phyloP scores from a whole-genome alignment of 2,329 filamentous ascomycete species.

The Sphaerulina vaccinii region DNA sequence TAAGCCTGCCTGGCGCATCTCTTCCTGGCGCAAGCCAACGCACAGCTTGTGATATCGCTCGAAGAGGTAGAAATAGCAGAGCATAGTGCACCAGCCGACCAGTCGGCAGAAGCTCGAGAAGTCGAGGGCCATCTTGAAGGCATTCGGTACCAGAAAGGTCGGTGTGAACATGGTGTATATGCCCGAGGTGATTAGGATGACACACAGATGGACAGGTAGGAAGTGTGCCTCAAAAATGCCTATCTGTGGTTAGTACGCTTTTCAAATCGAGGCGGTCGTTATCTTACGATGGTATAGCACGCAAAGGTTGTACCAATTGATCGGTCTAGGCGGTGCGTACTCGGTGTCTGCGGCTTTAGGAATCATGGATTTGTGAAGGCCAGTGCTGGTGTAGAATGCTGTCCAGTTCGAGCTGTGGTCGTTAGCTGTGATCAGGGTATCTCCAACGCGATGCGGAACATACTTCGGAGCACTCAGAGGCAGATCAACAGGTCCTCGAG shows the following conservation, averaged over 20 bases:
- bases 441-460: slow-evolving; percentile 11
- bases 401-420: slow-evolving; percentile 33
- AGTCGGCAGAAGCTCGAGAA: slow-evolving; percentile 61
- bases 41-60: slow-evolving; percentile 65
- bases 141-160: slow-evolving; percentile 51
- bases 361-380: slow-evolving; percentile 31
- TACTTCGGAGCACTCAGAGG: slow-evolving; percentile 32
- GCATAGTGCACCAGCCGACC: slow-evolving; percentile 61
- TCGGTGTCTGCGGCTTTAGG: slow-evolving; percentile 22
- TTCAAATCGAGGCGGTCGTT: background rate
- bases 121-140: slow-evolving; percentile 59
- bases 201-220: slow-evolving; percentile 65
- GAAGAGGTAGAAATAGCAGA: slow-evolving; percentile 64
- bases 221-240: slow-evolving; percentile 73
- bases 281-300: slow-evolving; percentile 55
- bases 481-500: slow-evolving; percentile 15
- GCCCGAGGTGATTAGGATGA: slow-evolving; percentile 62
- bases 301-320: slow-evolving; percentile 52
- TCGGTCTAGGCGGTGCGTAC: slow-evolving; percentile 23
- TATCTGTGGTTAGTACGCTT: background rate
- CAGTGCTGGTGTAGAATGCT: slow-evolving; percentile 34
- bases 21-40: slow-evolving; percentile 59
- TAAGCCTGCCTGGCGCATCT: slow-evolving; percentile 66
- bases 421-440: slow-evolving; percentile 16
- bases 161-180: slow-evolving; percentile 59